Evolutionary conservation across 352 stramenopile species (phyloP), one percentile per base, ranked within the genome.

Genomic region (Globisporangium solare): DNA sequence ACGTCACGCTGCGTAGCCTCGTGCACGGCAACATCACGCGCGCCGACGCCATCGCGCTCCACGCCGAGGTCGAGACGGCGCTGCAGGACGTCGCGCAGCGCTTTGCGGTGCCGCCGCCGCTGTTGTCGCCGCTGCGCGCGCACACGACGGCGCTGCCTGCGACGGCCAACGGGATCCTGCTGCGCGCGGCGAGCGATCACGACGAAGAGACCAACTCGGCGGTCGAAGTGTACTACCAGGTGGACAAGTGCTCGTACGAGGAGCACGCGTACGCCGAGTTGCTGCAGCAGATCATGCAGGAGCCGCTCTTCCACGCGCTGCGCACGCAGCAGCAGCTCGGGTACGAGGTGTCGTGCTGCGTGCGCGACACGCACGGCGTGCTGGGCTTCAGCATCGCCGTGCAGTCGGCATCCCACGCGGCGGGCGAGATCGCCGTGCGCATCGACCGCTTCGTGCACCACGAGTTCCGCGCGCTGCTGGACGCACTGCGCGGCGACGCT

Each of bases 181-280:
- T 92, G 6, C 78, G 73, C 17, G 77, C 76, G 27, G 58, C 74
- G 39, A 92, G 79, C 54, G 76, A 89, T 43, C 73, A 88, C 32
- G 60, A 79, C 0, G 65, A 74, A 18, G 84, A 96, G 43, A 80
- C 67, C 17, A 96, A 96, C 58, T 89, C 76, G 49, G 70, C 86
- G 12, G 79, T 94, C 11, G 83, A 92, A 37, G 68, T 90, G 31
- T 94, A 95, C 56, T 94, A 89, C 67, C 87, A 96, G 61, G 71
- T 95, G 12, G 83, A 83, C 22, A 68, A 75, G 35, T 64, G 79
- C 40, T 57, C 52, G 18, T 68, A 73, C 21, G 55, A 70, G 51
- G 67, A 85, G 49, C 68, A 71, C 60, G 79, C 81, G 39, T 83
- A 92, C 41, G 74, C 76, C 13, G 61, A 89, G n/a, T 47, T 96